Percentiles rank a stretch among this genome's conserved stretches.
Evolutionary conservation across 768 basidiomycete genomes (phyloP).

Genomic region (Xanthoconium purpureum): DNA sequence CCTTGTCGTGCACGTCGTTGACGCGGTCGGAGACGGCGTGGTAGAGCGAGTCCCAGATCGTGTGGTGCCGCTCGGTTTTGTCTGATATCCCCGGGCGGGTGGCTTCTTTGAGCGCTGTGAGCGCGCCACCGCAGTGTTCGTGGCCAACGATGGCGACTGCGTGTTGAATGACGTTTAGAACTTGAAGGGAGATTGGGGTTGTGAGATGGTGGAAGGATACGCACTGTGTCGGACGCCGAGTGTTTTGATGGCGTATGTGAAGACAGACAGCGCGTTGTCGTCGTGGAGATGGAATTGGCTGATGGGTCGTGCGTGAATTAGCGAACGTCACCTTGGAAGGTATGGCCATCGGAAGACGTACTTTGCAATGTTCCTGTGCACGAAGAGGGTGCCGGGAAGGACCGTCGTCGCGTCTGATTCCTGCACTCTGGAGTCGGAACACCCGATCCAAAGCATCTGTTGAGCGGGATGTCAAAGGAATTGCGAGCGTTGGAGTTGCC

Average conservation of each 20-base stretch:
- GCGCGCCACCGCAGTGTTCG: constrained; percentile 74
- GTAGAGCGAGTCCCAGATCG: constrained; percentile 15
- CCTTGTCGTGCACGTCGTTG: constrained; percentile 11
- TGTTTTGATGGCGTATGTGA: constrained; percentile 67
- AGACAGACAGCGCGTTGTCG: constrained; percentile 62
- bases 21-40: constrained; percentile 25
- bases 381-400: constrained; percentile 78
- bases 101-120: constrained; percentile 33
- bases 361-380: constrained; percentile 88
- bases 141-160: constrained; percentile 81
- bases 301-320: not conserved
- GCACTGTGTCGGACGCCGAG: constrained; percentile 73
- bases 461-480: not conserved
- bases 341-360: constrained; percentile 32
- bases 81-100: not conserved
- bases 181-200: constrained; percentile 7
- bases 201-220: constrained; percentile 24
- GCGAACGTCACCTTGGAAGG: not conserved
- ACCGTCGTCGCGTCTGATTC: constrained; percentile 69
- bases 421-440: constrained; percentile 82
- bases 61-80: constrained; percentile 4
- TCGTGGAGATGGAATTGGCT: constrained; percentile 75
- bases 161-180: not conserved
- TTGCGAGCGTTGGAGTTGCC: not conserved
- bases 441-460: constrained; percentile 77